Conservation (phyloP, 2,329 filamentous ascomycete species). For the Colletotrichum phormii region DNA sequence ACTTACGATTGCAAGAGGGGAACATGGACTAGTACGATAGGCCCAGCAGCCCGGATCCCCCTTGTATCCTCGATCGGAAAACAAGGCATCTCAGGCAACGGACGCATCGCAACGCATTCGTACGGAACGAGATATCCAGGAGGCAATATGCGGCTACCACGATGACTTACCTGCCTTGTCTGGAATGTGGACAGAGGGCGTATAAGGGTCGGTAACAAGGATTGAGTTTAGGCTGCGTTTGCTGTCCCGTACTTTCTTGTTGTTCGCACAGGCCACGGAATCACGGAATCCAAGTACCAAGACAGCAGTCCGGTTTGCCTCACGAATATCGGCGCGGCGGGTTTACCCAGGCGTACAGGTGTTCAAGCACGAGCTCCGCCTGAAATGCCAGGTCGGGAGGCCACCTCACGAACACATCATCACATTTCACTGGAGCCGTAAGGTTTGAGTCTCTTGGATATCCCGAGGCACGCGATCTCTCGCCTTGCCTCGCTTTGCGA, state of each 20-base stretch:
- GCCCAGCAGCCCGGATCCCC: not conserved
- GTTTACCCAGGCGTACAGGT: slow-evolving; percentile 3
- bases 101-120: not conserved
- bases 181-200: not conserved
- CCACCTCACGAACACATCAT: slow-evolving; percentile 1
- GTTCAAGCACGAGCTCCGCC: not conserved
- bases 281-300: not conserved
- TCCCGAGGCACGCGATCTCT: not conserved
- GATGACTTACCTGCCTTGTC: slow-evolving; percentile 16
- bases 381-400: not conserved
- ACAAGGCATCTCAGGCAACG: not conserved
- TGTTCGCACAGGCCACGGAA: not conserved
- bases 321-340: not conserved
- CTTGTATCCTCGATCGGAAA: not conserved
- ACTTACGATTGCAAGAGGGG: slow-evolving; percentile 11
- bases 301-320: not conserved
- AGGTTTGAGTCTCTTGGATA: not conserved
- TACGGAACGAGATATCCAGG: not conserved
- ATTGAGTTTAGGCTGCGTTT: not conserved
- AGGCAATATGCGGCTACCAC: not conserved
- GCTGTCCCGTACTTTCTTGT: not conserved
- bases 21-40: not conserved
- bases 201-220: not conserved
- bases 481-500: not conserved
- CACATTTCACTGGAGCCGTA: not conserved